Conservation (phyloP, 345 rosid species). For the Nephelium lappaceum region DNA sequence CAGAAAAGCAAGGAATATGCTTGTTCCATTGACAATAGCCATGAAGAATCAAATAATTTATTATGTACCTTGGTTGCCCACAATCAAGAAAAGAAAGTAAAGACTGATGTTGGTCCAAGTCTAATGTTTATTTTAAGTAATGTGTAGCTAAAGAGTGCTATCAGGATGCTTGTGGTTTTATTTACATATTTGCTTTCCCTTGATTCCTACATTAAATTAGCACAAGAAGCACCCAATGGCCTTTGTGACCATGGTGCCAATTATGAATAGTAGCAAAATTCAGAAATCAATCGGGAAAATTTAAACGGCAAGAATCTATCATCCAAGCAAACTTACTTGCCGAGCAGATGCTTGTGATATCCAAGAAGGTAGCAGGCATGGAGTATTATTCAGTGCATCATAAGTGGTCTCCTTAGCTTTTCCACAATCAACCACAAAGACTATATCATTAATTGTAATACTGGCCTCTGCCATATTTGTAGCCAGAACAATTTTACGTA, state of each 20-base stretch:
- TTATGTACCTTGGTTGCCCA: background rate
- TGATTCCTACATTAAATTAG: background rate
- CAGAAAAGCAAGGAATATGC: background rate
- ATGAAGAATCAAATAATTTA: background rate
- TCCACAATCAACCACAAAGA: slow-evolving; percentile 96
- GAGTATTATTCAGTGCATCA: slow-evolving; percentile 98
- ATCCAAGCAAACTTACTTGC: slow-evolving; percentile 57
- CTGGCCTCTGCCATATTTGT: slow-evolving; percentile 99
- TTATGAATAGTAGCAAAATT: background rate
- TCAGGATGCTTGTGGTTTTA: background rate
- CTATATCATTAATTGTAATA: slow-evolving; percentile 91
- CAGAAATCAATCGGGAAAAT: background rate
- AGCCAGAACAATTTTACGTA: slow-evolving; percentile 90
- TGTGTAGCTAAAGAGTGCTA: background rate
- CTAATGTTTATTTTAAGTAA: background rate
- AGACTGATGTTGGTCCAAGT: background rate
- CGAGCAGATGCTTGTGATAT: slow-evolving; percentile 94
- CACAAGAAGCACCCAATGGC: background rate
- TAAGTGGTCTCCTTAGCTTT: slow-evolving; percentile 99
- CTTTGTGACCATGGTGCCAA: background rate
- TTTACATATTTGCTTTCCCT: background rate
- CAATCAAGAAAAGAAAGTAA: background rate
- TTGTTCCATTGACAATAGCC: background rate
- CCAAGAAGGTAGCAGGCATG: slow-evolving; percentile 98
- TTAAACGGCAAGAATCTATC: background rate